Base-by-base conservation (phyloP, 2,329 filamentous ascomycete genomes). In the Trichoderma citrinoviride region DNA sequence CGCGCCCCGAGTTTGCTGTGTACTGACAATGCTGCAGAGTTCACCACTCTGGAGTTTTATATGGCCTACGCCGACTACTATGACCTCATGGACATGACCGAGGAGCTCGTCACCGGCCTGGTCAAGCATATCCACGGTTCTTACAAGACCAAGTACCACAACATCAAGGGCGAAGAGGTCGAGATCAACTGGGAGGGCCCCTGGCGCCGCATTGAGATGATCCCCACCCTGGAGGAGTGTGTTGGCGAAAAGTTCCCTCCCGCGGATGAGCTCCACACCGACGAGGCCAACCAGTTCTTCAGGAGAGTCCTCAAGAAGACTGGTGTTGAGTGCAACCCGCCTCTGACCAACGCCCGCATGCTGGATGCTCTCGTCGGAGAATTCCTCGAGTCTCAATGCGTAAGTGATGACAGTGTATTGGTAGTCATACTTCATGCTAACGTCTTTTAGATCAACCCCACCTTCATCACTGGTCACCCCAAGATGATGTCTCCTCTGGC, bases 11-110 rank as follows among this genome's bases (percentile, higher is more conserved):
- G 17, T 5, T 12, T 8, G 12, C 12, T 7, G 25, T 7, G 15
- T 5, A 53, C 68, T 70, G 52, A 72, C 43, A 10, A 1, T 3
- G 23, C 8, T 7, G 4, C 91, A 44, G 95, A 99, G 77, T 99
- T 99, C 82, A 99, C 95, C 49, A 96, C 92, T 27, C 92, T 92
- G 77, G 95, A 99, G 78, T 98, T 98, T 81, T 99, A 99, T 80
- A 89, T 91, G 86, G 94, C 95, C 3, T 98, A 93, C 70, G 90
- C 90, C 64, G 93, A 97, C 78, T 87, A 97, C 71, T 91, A 96
- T 77, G 95, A 98, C 75, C 82, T 97, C 66, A 78, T 78, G 72
- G 82, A 90, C 66, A 85, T 92, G 73, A 98, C 95, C 1, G 95
- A 99, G 78, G 93, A 97, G 75, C 89, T 99, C 33, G 90, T 99